A percentile compares a stretch with the other conserved stretches of the same genome.
These are phyloP conservation scores for Meredithiella fracta DNA, from an alignment of 2,329 filamentous ascomycete genomes.

Conservation along the genomic window DNA sequence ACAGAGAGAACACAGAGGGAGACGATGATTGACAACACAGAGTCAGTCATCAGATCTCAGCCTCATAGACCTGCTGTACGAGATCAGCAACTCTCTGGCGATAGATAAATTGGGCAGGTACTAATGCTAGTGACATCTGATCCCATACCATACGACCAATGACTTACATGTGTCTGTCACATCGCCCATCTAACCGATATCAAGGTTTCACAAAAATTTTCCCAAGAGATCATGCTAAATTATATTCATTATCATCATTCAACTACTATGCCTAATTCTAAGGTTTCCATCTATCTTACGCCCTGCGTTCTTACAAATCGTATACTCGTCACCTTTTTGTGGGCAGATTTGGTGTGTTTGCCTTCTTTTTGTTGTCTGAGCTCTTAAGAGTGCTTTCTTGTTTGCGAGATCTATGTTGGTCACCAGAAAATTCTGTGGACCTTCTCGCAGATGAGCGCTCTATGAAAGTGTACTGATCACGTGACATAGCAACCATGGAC, in stretches of 20 bases:
- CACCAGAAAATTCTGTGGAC: not conserved
- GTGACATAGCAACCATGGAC: not conserved
- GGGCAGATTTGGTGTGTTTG: too few relatives aligned
- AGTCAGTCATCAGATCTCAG: too few relatives aligned
- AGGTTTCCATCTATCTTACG: not conserved
- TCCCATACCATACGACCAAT: too few relatives aligned
- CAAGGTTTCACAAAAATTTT: not conserved
- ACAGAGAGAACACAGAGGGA: too few relatives aligned
- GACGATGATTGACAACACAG: too few relatives aligned
- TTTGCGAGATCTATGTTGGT: not conserved
- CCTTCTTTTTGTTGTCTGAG: too few relatives aligned
- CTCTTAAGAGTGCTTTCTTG: too few relatives aligned
- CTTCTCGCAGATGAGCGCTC: not conserved
- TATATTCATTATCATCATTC: not conserved
- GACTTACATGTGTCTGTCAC: too few relatives aligned
- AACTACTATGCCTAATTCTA: not conserved
- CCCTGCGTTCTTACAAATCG: constrained; percentile 6
- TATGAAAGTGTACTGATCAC: not conserved
- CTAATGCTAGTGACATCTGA: too few relatives aligned
- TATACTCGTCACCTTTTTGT: constrained; percentile 2
- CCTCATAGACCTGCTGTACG: too few relatives aligned
- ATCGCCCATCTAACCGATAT: not conserved
- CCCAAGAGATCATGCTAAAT: not conserved
- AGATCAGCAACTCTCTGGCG: too few relatives aligned
- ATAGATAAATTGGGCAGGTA: too few relatives aligned